Evolutionary conservation across 108 stramenopile species (phyloP).

Genomic region (Discostella stelligeroides): DNA sequence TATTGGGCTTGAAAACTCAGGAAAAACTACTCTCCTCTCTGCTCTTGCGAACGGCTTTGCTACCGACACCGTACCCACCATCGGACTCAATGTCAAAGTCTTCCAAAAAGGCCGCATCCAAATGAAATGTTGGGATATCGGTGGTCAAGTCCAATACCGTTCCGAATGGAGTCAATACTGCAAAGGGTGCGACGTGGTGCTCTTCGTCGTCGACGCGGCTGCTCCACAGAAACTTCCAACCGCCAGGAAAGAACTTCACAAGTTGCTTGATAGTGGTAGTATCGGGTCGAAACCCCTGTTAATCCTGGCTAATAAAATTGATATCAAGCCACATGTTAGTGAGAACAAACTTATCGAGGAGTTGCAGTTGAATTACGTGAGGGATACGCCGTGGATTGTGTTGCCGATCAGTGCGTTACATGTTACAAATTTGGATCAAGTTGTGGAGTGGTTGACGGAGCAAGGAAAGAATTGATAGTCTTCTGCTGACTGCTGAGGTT

Average conservation of each 20-base stretch:
- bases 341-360: slow-evolving; percentile 88
- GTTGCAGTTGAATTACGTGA: slow-evolving; percentile 94
- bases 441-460: slow-evolving; percentile 92
- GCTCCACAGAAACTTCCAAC: slow-evolving; percentile 85
- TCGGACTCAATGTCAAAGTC: slow-evolving; percentile 96
- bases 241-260: slow-evolving; percentile 95
- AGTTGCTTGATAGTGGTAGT: slow-evolving; percentile 89
- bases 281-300: slow-evolving; percentile 90
- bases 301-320: slow-evolving; percentile 96
- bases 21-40: slow-evolving; percentile 94
- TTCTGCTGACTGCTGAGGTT: too few species aligned
- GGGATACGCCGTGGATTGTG: slow-evolving; percentile 97
- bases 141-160: slow-evolving; percentile 93
- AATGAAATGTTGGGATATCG: slow-evolving; percentile 99
- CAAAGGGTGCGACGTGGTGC: slow-evolving; percentile 94
- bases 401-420: slow-evolving; percentile 90
- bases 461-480: slow-evolving; percentile 78
- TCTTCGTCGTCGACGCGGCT: slow-evolving; percentile 94
- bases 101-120: slow-evolving; percentile 89
- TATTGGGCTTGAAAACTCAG: slow-evolving; percentile 93
- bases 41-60: slow-evolving; percentile 92
- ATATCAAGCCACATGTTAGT: slow-evolving; percentile 87
- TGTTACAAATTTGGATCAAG: slow-evolving; percentile 93
- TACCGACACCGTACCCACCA: slow-evolving; percentile 95
- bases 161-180: slow-evolving; percentile 94